Conservation (phyloP, 306 rosid species). For the Canavalia gladiata region DNA sequence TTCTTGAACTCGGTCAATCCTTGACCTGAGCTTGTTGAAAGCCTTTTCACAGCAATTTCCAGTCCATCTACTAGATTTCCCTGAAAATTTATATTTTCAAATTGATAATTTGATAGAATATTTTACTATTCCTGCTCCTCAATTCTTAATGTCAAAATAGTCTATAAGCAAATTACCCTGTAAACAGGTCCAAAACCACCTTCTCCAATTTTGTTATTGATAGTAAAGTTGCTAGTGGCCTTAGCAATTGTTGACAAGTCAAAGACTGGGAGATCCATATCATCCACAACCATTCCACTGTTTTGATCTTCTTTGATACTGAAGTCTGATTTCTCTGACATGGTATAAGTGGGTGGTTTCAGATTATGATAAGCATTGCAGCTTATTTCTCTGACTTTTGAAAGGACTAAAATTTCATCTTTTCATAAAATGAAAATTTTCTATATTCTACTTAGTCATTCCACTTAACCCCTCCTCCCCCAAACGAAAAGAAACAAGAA, state of each 20-base stretch:
- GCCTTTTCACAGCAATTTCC: constrained; percentile 70
- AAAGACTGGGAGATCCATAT: constrained; percentile 63
- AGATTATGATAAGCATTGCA: constrained; percentile 24
- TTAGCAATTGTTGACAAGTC: constrained; percentile 53
- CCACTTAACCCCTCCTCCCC: background rate
- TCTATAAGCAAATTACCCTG: constrained; percentile 44
- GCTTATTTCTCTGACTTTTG: background rate
- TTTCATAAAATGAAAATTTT: background rate
- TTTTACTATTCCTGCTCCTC: background rate
- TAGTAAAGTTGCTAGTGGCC: constrained; percentile 60
- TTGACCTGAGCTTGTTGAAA: constrained; percentile 61
- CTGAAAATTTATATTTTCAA: constrained; percentile 42
- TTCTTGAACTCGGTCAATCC: constrained; percentile 59
- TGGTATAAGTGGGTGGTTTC: background rate
- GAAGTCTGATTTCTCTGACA: constrained; percentile 30
- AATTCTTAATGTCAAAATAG: constrained; percentile 18
- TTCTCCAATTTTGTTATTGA: constrained; percentile 62
- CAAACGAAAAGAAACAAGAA: background rate
- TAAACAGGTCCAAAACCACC: constrained; percentile 76
- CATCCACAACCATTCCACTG: constrained; percentile 54
- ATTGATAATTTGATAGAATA: background rate
- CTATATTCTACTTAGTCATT: background rate
- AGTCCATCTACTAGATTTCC: constrained; percentile 57
- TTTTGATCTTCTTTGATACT: constrained; percentile 41
- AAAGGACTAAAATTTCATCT: constrained; percentile 11